Percentiles rank a stretch among this genome's conserved stretches.
Conservation (phyloP, 768 basidiomycete species). For the Neoboletus subvelutipes region DNA sequence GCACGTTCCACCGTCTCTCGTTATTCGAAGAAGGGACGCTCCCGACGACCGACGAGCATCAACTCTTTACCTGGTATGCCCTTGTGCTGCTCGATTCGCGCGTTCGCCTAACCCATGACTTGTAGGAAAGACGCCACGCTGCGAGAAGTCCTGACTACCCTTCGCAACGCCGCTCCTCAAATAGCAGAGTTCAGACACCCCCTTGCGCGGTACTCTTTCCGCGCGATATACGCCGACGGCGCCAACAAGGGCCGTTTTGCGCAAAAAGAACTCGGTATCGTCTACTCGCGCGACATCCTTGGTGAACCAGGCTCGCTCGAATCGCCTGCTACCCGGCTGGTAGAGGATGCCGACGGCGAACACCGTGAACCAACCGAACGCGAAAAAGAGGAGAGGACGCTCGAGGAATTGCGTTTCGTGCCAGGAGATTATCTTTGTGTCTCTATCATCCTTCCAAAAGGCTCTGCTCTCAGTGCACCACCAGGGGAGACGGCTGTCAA, state of each 20-base stretch:
- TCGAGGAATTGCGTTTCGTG: constrained; percentile 77
- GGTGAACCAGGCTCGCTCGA: constrained; percentile 71
- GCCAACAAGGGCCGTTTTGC: constrained; percentile 68
- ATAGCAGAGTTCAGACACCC: constrained; percentile 77
- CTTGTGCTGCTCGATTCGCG: not conserved
- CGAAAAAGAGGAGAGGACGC: constrained; percentile 64
- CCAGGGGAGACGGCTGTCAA: constrained; percentile 46
- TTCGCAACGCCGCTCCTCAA: constrained; percentile 68
- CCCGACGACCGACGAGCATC: constrained; percentile 79
- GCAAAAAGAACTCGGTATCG: constrained; percentile 76
- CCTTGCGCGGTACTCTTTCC: constrained; percentile 78
- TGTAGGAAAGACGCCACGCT: constrained; percentile 80
- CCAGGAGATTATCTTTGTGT: constrained; percentile 80
- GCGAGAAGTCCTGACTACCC: constrained; percentile 72
- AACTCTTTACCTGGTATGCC: constrained; percentile 74
- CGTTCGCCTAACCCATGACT: not conserved
- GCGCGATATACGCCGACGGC: constrained; percentile 74
- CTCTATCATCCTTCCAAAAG: constrained; percentile 74
- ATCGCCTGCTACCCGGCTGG: constrained; percentile 56
- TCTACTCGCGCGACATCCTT: constrained; percentile 82
- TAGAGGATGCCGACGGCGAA: constrained; percentile 47
- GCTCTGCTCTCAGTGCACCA: constrained; percentile 40
- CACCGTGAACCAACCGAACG: constrained; percentile 38
- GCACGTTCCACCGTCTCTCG: constrained; percentile 68
- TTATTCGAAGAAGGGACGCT: constrained; percentile 77